A percentile compares a stretch with the other conserved stretches of the same genome.
Conservation (phyloP, 164 flowering plant species). For the Malania oleifera region DNA sequence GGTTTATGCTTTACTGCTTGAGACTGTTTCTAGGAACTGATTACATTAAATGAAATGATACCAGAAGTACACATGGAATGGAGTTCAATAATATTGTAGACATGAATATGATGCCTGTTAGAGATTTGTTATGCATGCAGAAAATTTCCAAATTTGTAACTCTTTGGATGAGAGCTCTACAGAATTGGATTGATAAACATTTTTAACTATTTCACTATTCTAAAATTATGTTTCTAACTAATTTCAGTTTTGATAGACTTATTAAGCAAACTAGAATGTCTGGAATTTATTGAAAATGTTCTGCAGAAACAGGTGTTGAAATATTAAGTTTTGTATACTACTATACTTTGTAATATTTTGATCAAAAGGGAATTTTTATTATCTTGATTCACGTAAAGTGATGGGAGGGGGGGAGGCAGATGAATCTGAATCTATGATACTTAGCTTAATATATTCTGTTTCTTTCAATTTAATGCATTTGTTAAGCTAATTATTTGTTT, state of each 20-base stretch:
- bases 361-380: too few species aligned
- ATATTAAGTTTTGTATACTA: too few species aligned
- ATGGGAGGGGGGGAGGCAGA: too few species aligned
- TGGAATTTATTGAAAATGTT: too few species aligned
- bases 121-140: too few species aligned
- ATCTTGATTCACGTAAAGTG: too few species aligned
- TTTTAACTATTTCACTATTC: neutral
- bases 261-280: too few species aligned
- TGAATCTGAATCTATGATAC: neutral
- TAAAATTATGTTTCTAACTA: neutral
- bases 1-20: conserved; percentile 32
- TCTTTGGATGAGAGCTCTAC: neutral
- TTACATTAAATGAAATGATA: neutral
- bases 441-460: neutral
- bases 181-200: neutral
- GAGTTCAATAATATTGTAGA: neutral
- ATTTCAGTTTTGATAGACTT: neutral
- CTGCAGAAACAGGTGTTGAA: too few species aligned
- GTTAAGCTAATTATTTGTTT: neutral
- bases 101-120: too few species aligned
- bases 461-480: conserved; percentile 1
- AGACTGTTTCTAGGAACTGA: neutral
- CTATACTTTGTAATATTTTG: too few species aligned
- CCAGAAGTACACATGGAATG: neutral
- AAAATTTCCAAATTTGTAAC: too few species aligned